Evolutionary conservation across 2,329 filamentous ascomycete genomes (phyloP), one percentile per base, ranked within the genome.

Genomic region (Thielaviopsis populi): DNA sequence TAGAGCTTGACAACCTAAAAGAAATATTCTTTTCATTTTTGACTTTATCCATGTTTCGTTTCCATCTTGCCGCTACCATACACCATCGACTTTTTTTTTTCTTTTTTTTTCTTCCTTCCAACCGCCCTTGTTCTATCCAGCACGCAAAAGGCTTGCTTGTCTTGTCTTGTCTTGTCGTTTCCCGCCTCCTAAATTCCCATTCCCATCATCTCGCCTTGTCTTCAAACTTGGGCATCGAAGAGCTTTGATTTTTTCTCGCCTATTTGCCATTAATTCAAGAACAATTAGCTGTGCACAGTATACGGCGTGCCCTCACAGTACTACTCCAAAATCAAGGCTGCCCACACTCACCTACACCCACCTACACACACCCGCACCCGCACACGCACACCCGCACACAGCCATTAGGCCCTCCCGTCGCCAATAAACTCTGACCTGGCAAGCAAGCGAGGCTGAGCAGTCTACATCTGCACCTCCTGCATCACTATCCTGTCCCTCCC

Each of bases 401-500:
- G 37, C 24, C 17, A 3, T 37, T 27, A 30, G 33, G 41, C 37
- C 50, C 48, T 53, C 50, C 41, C 17, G n/a, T 22, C 19, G 27
- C 33, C 27, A 30, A 54, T 8, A 62, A 22, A 22, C 41, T 42
- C 58, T 60, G 37, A 46, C 58, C 24, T 61, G 59, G 59, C 59
- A 30, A 46, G n/a, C 59, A 46, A 58, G 24, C 61, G 50, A 63
- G 61, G 61, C 50, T 63, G 61, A 63, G 61, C 33, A 63, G 50
- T 41, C 24, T 63, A 37, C 61, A 63, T 40, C 41, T 63, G 61
- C 61, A 63, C 46, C 40, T 63, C 61, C 50, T 63, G 61, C 61
- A 63, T 43, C 41, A 41, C 27, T 37, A 42, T 43, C 17, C 7
- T 19, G 22, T 42, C 59, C 41, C 56, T 59, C 56, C 30, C 22